Evolutionary conservation across 805 yeast species (phyloP).

Genomic region (Yamadazyma scolyti): DNA sequence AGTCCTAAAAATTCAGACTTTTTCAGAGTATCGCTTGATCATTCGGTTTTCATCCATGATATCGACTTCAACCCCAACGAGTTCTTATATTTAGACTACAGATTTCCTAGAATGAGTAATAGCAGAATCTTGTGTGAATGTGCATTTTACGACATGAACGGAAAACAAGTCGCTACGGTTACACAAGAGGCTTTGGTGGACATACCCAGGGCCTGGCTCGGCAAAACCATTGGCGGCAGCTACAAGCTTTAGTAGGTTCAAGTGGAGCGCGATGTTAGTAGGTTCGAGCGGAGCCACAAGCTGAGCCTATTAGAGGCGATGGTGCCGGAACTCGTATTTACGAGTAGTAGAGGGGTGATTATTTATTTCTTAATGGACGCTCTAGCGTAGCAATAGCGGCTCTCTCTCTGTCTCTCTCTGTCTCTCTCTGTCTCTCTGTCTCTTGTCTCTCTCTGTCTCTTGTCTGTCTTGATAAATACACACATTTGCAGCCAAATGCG

Average conservation of each 20-base stretch:
- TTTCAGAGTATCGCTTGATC: constrained; percentile 38
- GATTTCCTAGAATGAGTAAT: constrained; percentile 27
- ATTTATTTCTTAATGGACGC: too few relatives aligned
- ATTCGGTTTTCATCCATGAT: constrained; percentile 33
- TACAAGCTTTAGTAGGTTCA: constrained; percentile 4
- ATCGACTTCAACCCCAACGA: constrained; percentile 30
- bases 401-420: too few relatives aligned
- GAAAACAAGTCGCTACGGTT: constrained; percentile 25
- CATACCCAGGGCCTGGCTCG: constrained; percentile 8
- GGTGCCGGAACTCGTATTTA: too few relatives aligned
- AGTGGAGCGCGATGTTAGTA: too few relatives aligned
- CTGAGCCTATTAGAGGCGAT: too few relatives aligned
- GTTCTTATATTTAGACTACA: constrained; percentile 33
- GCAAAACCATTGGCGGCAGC: constrained; percentile 4
- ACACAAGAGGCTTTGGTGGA: constrained; percentile 30
- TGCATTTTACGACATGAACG: constrained; percentile 23
- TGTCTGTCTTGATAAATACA: too few relatives aligned
- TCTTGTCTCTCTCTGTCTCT: too few relatives aligned
- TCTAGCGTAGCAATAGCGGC: too few relatives aligned
- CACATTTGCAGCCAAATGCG: too few relatives aligned
- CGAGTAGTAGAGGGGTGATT: too few relatives aligned
- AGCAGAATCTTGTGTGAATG: constrained; percentile 30
- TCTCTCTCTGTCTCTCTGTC: too few relatives aligned
- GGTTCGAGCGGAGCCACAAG: too few relatives aligned
- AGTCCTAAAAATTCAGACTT: constrained; percentile 14